Conservation (phyloP, 169 alveolate genomes). For the Babesia caballi region DNA sequence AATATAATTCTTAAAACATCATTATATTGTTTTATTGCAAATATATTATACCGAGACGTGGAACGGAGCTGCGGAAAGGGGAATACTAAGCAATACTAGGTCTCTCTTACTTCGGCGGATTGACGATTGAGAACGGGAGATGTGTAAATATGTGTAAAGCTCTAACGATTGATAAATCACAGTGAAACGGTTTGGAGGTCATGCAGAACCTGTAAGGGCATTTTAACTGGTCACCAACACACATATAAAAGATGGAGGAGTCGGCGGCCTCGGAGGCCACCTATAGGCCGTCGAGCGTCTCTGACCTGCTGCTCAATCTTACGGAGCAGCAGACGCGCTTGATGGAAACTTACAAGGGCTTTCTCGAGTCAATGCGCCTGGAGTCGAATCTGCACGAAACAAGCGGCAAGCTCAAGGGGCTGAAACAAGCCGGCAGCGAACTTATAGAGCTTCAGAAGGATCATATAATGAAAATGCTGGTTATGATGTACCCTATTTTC, state of each 20-base stretch:
- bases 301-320: slow-evolving; percentile 18
- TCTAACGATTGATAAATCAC: no score
- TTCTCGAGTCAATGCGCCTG: slow-evolving; percentile 13
- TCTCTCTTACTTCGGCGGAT: neutral
- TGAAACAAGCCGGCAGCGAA: slow-evolving; percentile 21
- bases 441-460: slow-evolving; percentile 28
- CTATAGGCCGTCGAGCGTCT: neutral
- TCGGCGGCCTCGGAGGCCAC: neutral
- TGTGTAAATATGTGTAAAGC: neutral
- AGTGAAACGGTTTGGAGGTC: neutral
- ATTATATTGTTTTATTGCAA: neutral
- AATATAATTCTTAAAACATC: no score
- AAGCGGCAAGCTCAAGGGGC: slow-evolving; percentile 1
- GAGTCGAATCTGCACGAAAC: slow-evolving; percentile 19
- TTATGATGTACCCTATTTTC: slow-evolving; percentile 20
- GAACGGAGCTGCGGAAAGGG: no score
- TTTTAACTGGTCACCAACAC: neutral
- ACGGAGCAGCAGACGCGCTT: slow-evolving; percentile 33
- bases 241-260: neutral
- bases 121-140: no score
- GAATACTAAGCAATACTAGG: no score
- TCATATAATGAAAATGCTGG: slow-evolving; percentile 3
- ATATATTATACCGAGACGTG: no score
- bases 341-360: slow-evolving; percentile 38
- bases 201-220: neutral